Percentiles rank a stretch among this genome's conserved stretches.
These are phyloP conservation scores for Wickerhamiella occidentalis DNA, from an alignment of 805 yeast genomes.

Conservation along the genomic window DNA sequence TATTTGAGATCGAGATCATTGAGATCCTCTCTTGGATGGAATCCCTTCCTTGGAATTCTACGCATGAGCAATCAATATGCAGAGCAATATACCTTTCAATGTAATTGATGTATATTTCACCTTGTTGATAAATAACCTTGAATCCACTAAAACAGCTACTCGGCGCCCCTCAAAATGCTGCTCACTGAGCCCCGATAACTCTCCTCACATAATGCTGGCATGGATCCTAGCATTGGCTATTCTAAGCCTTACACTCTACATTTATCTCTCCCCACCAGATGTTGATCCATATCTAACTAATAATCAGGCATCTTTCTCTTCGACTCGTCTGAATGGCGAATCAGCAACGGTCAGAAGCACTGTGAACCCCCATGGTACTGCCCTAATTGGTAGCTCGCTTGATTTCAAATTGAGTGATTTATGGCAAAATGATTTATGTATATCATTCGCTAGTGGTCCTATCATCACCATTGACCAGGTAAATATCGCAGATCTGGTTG, in stretches of 20 bases:
- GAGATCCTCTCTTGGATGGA: too few species aligned
- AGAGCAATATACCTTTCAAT: background rate
- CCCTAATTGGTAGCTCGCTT: conserved; percentile 23
- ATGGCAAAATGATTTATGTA: conserved; percentile 27
- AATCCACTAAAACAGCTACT: too few species aligned
- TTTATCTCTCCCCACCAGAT: conserved; percentile 25
- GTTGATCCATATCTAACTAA: conserved; percentile 27
- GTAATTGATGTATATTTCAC: too few species aligned
- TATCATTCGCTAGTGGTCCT: conserved; percentile 12
- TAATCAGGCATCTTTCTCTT: conserved; percentile 52
- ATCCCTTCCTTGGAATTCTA: background rate
- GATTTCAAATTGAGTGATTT: conserved; percentile 56
- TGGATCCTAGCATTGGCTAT: conserved; percentile 16
- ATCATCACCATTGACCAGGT: conserved; percentile 4
- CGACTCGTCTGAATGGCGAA: conserved; percentile 54
- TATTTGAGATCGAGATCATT: background rate
- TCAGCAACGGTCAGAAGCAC: conserved; percentile 67
- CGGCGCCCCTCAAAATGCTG: background rate
- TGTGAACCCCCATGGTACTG: conserved; percentile 52
- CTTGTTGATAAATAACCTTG: too few species aligned
- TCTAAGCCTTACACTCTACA: conserved; percentile 16
- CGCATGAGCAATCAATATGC: background rate
- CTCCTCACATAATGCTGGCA: conserved; percentile 15
- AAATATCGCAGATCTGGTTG: background rate
- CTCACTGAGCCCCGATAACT: background rate